Evolutionary conservation across 208 protist species (phyloP).

Genomic region (Borovskyia barvae): DNA sequence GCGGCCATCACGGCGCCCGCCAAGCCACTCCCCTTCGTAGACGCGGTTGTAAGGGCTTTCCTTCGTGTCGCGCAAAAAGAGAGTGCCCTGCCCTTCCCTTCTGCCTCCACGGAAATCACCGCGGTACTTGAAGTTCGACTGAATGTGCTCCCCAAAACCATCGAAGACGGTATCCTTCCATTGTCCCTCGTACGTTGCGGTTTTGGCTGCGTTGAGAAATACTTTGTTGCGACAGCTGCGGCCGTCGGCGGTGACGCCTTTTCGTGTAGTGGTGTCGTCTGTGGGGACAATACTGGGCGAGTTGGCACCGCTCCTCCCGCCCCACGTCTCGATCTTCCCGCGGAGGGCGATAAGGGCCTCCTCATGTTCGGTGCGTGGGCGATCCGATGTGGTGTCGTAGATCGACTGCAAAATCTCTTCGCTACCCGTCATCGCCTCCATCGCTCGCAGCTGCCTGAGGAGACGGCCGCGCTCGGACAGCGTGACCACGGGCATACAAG

Average conservation of each 20-base stretch:
- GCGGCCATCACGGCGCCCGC: slow-evolving; percentile 74
- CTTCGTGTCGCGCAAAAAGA: slow-evolving; percentile 66
- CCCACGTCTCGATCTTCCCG: slow-evolving; percentile 43
- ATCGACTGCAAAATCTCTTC: slow-evolving; percentile 50
- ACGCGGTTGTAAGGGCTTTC: slow-evolving; percentile 67
- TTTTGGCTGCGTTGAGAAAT: slow-evolving; percentile 80
- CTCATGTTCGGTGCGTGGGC: slow-evolving; percentile 83
- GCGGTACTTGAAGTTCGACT: slow-evolving; percentile 72
- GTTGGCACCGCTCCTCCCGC: background rate
- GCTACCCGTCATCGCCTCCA: slow-evolving; percentile 59
- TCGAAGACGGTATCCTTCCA: slow-evolving; percentile 83
- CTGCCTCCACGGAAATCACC: slow-evolving; percentile 78
- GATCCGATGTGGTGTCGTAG: slow-evolving; percentile 43
- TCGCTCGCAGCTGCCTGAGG: slow-evolving; percentile 52
- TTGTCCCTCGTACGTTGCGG: slow-evolving; percentile 87
- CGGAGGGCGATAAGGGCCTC: slow-evolving; percentile 68
- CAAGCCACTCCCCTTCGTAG: slow-evolving; percentile 87
- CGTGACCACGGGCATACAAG: slow-evolving; percentile 60
- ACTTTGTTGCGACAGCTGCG: slow-evolving; percentile 59
- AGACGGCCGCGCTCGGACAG: slow-evolving; percentile 73
- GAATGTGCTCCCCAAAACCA: slow-evolving; percentile 82
- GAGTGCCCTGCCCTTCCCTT: slow-evolving; percentile 79
- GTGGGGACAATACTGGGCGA: background rate
- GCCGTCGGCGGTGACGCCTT: slow-evolving; percentile 13
- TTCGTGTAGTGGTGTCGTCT: background rate